Evolutionary conservation across 106 monocot species (phyloP).

Genomic region (Posidonia australis): DNA sequence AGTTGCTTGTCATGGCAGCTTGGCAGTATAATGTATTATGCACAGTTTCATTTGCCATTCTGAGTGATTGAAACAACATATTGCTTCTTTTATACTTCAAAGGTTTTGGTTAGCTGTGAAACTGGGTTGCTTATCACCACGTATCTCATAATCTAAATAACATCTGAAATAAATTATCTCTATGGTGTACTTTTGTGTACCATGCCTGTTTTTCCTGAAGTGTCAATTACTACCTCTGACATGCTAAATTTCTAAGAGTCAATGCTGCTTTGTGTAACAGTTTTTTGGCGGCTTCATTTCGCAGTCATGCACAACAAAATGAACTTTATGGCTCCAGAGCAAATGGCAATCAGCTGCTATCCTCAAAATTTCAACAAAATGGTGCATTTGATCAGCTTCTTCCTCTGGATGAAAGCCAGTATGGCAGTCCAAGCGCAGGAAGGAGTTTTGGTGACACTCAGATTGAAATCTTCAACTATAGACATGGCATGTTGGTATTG

Average conservation of each 20-base stretch:
- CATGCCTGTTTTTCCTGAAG: too few relatives aligned
- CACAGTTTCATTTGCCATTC: too few relatives aligned
- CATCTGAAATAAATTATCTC: too few relatives aligned
- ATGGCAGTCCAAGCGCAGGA: conserved; percentile 36
- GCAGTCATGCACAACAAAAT: conserved; percentile 60
- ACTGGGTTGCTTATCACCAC: too few relatives aligned
- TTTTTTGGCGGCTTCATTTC: conserved; percentile 92
- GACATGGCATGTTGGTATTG: conserved; percentile 74
- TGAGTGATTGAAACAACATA: too few relatives aligned
- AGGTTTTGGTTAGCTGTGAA: too few relatives aligned
- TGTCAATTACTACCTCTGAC: too few relatives aligned
- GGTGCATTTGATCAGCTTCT: conserved; percentile 33
- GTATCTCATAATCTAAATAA: too few relatives aligned
- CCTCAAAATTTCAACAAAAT: conserved; percentile 16
- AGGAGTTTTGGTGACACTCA: conserved; percentile 70
- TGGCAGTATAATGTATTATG: too few relatives aligned
- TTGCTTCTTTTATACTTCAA: too few relatives aligned
- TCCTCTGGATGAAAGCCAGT: conserved; percentile 39
- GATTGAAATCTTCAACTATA: conserved; percentile 69
- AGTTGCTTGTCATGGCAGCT: too few relatives aligned
- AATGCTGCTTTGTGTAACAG: conserved; percentile 50
- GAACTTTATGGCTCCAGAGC: conserved; percentile 25
- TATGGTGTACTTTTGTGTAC: too few relatives aligned
- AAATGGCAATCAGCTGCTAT: conserved; percentile 5
- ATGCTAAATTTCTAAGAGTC: not conserved